These are phyloP conservation scores for Chrysoporthe cubensis DNA, from an alignment of 2,329 filamentous ascomycete species.

Conservation along the genomic window DNA sequence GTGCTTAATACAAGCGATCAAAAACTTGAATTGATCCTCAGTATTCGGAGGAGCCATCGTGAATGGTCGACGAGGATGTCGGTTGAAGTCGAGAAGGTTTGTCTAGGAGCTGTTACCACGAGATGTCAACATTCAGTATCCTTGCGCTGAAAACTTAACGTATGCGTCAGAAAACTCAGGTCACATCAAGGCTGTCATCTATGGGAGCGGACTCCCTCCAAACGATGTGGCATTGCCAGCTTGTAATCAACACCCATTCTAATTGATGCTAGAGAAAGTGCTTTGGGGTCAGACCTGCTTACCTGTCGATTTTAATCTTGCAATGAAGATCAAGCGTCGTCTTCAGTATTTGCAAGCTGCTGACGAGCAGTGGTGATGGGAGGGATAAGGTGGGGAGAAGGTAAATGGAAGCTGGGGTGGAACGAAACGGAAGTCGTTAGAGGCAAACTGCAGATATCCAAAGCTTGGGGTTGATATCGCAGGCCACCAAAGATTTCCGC, in stretches of 20 bases:
- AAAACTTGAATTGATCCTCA: slow-evolving; percentile 64
- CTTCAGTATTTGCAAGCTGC: background rate
- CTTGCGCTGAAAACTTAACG: background rate
- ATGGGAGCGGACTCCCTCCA: too few relatives aligned
- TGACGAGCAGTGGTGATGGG: background rate
- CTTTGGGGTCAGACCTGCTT: background rate
- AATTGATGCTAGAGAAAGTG: background rate
- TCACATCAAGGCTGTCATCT: background rate
- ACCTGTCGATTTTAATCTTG: background rate
- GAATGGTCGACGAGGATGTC: slow-evolving; percentile 23
- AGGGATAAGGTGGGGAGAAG: background rate
- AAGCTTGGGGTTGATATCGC: background rate
- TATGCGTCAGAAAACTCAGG: background rate
- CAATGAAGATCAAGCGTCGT: background rate
- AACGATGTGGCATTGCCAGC: background rate
- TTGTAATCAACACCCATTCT: too few relatives aligned
- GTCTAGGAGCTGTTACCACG: slow-evolving; percentile 10
- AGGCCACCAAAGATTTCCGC: background rate
- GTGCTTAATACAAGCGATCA: slow-evolving; percentile 67
- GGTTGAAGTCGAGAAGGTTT: slow-evolving; percentile 5
- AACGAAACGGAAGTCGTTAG: background rate
- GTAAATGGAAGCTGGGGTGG: background rate
- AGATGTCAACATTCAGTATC: slow-evolving; percentile 4
- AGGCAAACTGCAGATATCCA: background rate
- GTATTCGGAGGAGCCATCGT: slow-evolving; percentile 57